These are phyloP conservation scores for Fusarium xyrophilum DNA, from an alignment of 2,329 filamentous ascomycete species.

Conservation along the genomic window DNA sequence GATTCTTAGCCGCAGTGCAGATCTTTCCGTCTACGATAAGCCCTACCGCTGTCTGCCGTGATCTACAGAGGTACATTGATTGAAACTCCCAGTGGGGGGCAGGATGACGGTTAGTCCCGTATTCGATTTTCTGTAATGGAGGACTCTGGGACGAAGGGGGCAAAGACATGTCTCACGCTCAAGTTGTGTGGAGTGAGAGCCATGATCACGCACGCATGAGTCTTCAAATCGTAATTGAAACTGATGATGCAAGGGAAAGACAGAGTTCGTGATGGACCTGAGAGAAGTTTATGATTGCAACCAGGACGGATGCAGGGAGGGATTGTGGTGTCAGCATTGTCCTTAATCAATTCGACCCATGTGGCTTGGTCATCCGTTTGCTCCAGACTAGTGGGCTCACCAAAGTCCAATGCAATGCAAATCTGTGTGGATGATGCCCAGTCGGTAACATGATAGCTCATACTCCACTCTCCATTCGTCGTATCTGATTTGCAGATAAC, in stretches of 20 bases:
- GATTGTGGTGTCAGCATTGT: no score
- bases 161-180: background rate
- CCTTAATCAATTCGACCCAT: background rate
- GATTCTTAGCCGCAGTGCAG: background rate
- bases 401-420: background rate
- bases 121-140: background rate
- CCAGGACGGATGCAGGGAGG: background rate
- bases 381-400: background rate
- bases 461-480: background rate
- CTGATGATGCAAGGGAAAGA: background rate
- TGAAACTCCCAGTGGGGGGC: background rate
- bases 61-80: background rate
- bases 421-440: background rate
- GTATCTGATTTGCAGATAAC: background rate
- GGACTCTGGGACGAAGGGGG: background rate
- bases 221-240: background rate
- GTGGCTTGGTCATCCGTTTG: no score
- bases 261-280: background rate
- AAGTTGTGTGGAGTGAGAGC: background rate
- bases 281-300: background rate
- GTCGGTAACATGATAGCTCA: background rate
- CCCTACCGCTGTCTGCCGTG: background rate
- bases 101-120: background rate
- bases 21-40: background rate
- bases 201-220: background rate